Conservation (phyloP, 2,329 filamentous ascomycete species). For the Ilyonectria sp. region DNA sequence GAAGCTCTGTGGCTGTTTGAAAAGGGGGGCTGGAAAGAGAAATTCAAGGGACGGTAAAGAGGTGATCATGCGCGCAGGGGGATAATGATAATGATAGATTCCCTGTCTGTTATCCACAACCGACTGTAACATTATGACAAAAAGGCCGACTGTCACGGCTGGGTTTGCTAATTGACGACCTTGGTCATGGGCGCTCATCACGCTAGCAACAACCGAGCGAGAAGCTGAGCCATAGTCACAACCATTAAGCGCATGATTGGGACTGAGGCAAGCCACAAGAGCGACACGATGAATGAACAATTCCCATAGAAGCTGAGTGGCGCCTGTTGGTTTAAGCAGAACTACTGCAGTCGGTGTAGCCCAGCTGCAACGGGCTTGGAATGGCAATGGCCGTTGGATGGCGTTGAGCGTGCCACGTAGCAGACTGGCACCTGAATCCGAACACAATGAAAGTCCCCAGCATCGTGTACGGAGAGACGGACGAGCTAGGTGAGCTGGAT, state of each 20-base stretch:
- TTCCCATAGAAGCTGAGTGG: neutral
- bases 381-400: conserved; percentile 8
- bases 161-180: neutral
- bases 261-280: neutral
- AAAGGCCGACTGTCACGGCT: neutral
- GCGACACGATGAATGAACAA: neutral
- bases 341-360: conserved; percentile 12
- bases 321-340: conserved; percentile 18
- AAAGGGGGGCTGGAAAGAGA: conserved; percentile 80
- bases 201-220: neutral
- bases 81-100: neutral
- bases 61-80: conserved; percentile 2
- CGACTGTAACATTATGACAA: neutral
- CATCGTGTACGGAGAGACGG: conserved; percentile 8
- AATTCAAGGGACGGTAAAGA: conserved; percentile 67
- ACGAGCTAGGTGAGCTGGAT: conserved; percentile 3
- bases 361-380: conserved; percentile 6
- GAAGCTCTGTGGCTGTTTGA: conserved; percentile 91
- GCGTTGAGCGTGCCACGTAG: conserved; percentile 27
- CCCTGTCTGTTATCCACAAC: neutral
- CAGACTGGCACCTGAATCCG: conserved; percentile 13
- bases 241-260: neutral
- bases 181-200: neutral
- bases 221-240: neutral
- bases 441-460: conserved; percentile 7